These are phyloP conservation scores for Vickermania spadyakhi DNA, from an alignment of 208 protist genomes.

Conservation along the genomic window DNA sequence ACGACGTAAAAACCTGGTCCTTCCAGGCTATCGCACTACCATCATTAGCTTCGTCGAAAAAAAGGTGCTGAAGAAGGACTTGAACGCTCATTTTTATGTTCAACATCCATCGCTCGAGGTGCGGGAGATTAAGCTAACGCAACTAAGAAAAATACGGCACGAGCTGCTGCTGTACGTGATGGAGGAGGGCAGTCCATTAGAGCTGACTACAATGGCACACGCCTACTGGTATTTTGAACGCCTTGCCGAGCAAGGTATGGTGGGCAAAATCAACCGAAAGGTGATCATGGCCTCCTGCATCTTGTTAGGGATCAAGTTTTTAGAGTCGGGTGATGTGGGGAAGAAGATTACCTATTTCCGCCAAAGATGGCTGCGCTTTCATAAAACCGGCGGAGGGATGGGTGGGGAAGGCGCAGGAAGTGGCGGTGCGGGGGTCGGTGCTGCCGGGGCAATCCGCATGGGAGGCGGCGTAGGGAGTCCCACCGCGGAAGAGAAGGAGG, in stretches of 20 bases:
- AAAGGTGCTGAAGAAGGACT: constrained; percentile 80
- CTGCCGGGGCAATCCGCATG: background rate
- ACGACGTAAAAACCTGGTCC: constrained; percentile 63
- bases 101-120: constrained; percentile 79
- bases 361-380: constrained; percentile 41
- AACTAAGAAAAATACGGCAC: constrained; percentile 58
- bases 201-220: constrained; percentile 61
- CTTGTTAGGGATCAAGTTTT: constrained; percentile 73
- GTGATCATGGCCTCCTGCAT: constrained; percentile 55
- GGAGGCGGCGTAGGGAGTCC: background rate
- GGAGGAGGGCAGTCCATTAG: constrained; percentile 50
- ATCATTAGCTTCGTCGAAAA: constrained; percentile 80
- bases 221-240: constrained; percentile 88
- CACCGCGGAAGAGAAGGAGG: constrained; percentile 20
- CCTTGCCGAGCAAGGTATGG: constrained; percentile 66
- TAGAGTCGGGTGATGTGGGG: constrained; percentile 64
- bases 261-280: constrained; percentile 71
- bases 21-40: constrained; percentile 66
- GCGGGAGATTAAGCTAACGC: constrained; percentile 74
- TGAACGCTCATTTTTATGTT: constrained; percentile 81
- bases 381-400: constrained; percentile 8
- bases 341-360: constrained; percentile 70
- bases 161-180: constrained; percentile 68
- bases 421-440: constrained; percentile 4
- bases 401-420: constrained; percentile 5